These are phyloP conservation scores for Rhododendron griersonianum DNA, from an alignment of 148 eudicot genomes.

Conservation along the genomic window DNA sequence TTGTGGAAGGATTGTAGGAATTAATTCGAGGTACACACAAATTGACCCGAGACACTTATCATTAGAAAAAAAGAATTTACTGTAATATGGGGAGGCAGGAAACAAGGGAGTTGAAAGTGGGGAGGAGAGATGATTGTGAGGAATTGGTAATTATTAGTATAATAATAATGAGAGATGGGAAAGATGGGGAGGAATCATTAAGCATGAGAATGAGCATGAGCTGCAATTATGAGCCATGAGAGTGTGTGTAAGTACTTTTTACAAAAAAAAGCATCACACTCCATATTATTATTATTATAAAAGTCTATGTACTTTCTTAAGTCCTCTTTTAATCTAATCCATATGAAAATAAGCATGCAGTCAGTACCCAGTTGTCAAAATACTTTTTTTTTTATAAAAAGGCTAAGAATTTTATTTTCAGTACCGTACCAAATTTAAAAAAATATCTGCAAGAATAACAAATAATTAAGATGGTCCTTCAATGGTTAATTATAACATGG, in stretches of 20 bases:
- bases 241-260: slow-evolving; percentile 4
- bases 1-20: no score
- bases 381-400: neutral
- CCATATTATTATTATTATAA: neutral
- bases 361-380: neutral
- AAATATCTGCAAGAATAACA: neutral
- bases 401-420: neutral
- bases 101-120: neutral
- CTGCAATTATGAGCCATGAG: slow-evolving; percentile 20
- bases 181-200: slow-evolving; percentile 25
- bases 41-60: no score
- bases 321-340: neutral
- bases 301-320: neutral
- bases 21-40: no score
- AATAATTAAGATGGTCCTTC: neutral
- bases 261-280: neutral
- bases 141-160: neutral
- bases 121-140: slow-evolving; percentile 3
- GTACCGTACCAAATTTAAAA: neutral
- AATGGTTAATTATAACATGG: neutral
- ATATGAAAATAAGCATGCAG: neutral
- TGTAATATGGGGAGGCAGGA: neutral
- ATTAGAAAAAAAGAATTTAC: no score
- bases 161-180: neutral
- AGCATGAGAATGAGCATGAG: slow-evolving; percentile 15